A percentile compares a stretch with the other conserved stretches of the same genome.
These are phyloP conservation scores for Magnaporthales sp. DNA, from an alignment of 2,329 filamentous ascomycete species.

Conservation along the genomic window DNA sequence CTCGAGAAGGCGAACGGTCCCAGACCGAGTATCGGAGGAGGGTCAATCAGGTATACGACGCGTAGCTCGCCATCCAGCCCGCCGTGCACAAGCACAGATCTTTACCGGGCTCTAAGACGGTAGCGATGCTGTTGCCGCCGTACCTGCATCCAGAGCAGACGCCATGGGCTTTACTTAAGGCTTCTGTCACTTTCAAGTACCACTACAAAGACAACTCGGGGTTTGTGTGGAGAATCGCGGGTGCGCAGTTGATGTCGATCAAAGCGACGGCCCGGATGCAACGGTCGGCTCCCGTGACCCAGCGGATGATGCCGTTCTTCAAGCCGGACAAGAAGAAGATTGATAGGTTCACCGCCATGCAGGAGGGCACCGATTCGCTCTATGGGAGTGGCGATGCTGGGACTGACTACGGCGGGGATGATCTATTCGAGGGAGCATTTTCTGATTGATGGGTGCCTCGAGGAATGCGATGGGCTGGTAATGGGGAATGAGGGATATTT, in stretches of 20 bases:
- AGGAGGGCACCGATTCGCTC: constrained; percentile 7
- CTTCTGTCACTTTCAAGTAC: constrained; percentile 36
- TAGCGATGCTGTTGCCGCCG: constrained; percentile 20
- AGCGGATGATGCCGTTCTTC: constrained; percentile 25
- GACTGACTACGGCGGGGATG: background rate
- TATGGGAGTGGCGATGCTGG: background rate
- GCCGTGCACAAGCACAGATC: constrained; percentile 13
- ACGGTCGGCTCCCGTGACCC: constrained; percentile 23
- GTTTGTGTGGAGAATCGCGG: constrained; percentile 39
- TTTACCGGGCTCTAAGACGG: constrained; percentile 15
- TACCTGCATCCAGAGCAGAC: constrained; percentile 21
- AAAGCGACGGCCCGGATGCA: constrained; percentile 26
- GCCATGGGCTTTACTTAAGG: constrained; percentile 41
- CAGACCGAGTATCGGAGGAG: constrained; percentile 15
- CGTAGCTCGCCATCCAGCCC: constrained; percentile 34
- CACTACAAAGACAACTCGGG: constrained; percentile 16
- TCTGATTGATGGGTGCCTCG: background rate
- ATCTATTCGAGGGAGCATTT: background rate
- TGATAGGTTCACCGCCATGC: constrained; percentile 11
- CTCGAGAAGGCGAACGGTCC: background rate
- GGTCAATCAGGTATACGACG: constrained; percentile 26
- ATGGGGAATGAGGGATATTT: background rate
- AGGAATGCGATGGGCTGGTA: background rate
- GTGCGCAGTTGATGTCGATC: constrained; percentile 37
- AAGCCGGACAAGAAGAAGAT: constrained; percentile 24